Percentiles rank a stretch among this genome's conserved stretches.
These are phyloP conservation scores for Obba rivulosa DNA, from an alignment of 768 basidiomycete species.

Conservation along the genomic window DNA sequence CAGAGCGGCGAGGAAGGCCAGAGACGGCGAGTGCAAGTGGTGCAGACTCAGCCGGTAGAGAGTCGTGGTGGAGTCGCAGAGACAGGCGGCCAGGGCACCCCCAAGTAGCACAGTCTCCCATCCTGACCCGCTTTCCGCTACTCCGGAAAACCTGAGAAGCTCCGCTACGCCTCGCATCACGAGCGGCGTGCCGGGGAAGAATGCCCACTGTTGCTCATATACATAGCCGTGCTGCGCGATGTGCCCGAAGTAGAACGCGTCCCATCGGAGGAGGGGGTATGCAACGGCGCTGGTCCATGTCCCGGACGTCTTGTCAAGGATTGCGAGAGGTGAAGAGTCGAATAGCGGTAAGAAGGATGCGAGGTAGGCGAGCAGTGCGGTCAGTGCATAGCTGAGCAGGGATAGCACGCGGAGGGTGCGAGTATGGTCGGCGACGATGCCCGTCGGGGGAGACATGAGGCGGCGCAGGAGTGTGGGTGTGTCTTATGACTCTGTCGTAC, in stretches of 20 bases:
- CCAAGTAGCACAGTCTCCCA: conserved; percentile 24
- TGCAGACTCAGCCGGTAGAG: conserved; percentile 56
- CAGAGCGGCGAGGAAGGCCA: conserved; percentile 57
- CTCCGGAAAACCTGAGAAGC: background rate
- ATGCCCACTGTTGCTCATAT: conserved; percentile 86
- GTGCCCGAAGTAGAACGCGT: conserved; percentile 73
- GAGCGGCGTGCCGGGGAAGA: conserved; percentile 64
- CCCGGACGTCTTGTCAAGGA: background rate
- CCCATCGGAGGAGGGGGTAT: conserved; percentile 69
- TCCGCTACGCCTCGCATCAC: conserved; percentile 36
- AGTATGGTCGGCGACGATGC: background rate
- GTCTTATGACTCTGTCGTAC: no score
- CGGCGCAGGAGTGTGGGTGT: no score
- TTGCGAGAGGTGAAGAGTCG: conserved; percentile 18
- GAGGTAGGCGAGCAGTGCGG: background rate
- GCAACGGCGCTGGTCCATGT: conserved; percentile 1
- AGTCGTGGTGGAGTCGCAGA: conserved; percentile 29
- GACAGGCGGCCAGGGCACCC: conserved; percentile 31
- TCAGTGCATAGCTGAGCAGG: background rate
- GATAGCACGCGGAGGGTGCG: background rate
- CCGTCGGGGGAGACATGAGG: no score
- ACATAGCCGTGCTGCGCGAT: conserved; percentile 54
- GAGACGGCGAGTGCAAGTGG: conserved; percentile 46
- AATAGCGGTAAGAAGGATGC: conserved; percentile 14
- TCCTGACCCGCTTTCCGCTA: background rate